phyloP scores from a whole-genome alignment of 306 rosid genomes.

The Cicer pinnatifidum region DNA sequence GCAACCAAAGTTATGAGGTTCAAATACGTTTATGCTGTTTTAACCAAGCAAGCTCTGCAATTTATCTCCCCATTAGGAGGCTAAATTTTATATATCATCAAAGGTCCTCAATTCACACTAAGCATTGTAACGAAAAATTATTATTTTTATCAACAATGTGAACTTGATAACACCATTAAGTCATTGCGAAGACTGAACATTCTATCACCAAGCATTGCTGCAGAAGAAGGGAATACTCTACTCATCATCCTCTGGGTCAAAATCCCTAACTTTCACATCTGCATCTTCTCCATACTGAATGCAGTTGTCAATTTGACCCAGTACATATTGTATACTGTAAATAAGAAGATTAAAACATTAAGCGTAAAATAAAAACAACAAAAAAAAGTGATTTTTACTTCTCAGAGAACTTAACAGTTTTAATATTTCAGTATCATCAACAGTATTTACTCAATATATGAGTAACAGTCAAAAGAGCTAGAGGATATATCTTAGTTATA shows the following conservation, averaged over 20 bases:
- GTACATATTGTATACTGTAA: slow-evolving; percentile 62
- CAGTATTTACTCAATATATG: neutral
- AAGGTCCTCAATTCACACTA: slow-evolving; percentile 11
- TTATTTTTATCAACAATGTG: slow-evolving; percentile 32
- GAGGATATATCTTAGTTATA: neutral
- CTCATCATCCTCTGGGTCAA: slow-evolving; percentile 69
- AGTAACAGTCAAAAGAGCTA: slow-evolving; percentile 19
- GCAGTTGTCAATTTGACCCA: slow-evolving; percentile 70
- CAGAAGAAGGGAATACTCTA: slow-evolving; percentile 10
- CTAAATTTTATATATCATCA: neutral
- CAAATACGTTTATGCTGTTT: neutral
- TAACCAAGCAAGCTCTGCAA: slow-evolving; percentile 17
- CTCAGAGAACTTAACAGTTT: neutral
- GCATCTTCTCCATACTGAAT: slow-evolving; percentile 80
- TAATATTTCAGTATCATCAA: neutral
- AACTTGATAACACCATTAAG: slow-evolving; percentile 23
- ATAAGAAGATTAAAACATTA: slow-evolving; percentile 32
- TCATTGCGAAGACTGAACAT: slow-evolving; percentile 1
- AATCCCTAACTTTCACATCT: slow-evolving; percentile 71
- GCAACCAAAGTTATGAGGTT: neutral
- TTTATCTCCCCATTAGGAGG: slow-evolving; percentile 12
- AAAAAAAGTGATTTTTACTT: too few relatives aligned
- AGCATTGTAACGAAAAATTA: slow-evolving; percentile 32
- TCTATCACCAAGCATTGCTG: neutral
- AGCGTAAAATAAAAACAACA: slow-evolving; percentile 5